Percentiles rank a stretch among this genome's conserved stretches.
phyloP scores from a whole-genome alignment of 768 basidiomycete genomes.

The Termitomyces titanicus region DNA sequence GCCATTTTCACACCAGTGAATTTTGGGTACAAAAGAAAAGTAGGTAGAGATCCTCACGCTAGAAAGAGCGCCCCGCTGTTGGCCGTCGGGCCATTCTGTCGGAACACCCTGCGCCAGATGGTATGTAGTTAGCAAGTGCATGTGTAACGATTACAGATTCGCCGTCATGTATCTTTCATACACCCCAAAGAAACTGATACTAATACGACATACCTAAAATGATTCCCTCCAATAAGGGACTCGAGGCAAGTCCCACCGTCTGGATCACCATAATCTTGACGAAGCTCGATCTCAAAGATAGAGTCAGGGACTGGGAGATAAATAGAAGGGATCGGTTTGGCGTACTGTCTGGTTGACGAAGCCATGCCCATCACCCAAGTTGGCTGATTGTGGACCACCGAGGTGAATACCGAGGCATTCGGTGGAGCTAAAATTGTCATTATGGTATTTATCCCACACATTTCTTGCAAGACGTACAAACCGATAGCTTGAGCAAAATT shows the following conservation, averaged over 20 bases:
- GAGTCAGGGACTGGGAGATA: not conserved
- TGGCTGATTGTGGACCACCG: conserved; percentile 63
- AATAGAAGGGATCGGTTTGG: conserved; percentile 4
- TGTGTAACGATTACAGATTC: not conserved
- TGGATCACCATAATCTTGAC: conserved; percentile 72
- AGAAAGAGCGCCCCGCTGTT: conserved; percentile 53
- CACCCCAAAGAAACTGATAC: not conserved
- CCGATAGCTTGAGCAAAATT: conserved; percentile 62
- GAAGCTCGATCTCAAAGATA: conserved; percentile 58
- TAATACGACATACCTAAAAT: conserved; percentile 51
- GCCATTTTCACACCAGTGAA: not conserved
- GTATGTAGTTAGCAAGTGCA: not conserved
- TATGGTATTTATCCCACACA: conserved; percentile 18
- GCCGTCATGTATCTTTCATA: not conserved
- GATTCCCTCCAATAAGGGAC: conserved; percentile 74
- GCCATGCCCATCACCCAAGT: conserved; percentile 80
- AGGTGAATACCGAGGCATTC: conserved; percentile 75
- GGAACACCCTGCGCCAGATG: conserved; percentile 42
- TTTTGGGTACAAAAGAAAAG: not conserved
- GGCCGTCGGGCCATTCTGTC: conserved; percentile 51
- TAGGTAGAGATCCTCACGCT: conserved; percentile 22
- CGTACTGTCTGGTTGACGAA: conserved; percentile 47
- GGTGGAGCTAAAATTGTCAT: conserved; percentile 23
- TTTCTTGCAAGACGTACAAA: conserved; percentile 42
- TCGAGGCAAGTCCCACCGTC: conserved; percentile 70